Conservation (phyloP, 371 early-diverging fungal species). For the Mucor circinelloides region DNA sequence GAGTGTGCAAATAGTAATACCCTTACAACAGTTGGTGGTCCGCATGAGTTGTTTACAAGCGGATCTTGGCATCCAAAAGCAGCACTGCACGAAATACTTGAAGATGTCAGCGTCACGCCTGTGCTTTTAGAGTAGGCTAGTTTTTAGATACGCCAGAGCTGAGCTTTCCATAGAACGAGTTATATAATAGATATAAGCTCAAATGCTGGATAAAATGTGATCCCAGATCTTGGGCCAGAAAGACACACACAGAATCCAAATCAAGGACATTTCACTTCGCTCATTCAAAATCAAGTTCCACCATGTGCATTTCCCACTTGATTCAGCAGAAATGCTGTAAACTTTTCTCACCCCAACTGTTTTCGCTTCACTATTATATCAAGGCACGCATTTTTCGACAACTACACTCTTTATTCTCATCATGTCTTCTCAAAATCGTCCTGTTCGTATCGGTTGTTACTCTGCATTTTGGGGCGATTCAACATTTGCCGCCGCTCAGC, state of each 20-base stretch:
- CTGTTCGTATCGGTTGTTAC: constrained; percentile 71
- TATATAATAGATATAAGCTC: no score
- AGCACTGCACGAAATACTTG: no score
- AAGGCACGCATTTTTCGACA: neutral
- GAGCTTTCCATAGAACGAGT: no score
- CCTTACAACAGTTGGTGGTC: no score
- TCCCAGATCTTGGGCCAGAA: no score
- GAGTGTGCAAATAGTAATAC: no score
- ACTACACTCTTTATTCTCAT: neutral
- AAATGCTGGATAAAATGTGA: no score
- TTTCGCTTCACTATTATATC: neutral
- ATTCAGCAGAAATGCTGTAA: neutral
- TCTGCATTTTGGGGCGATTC: constrained; percentile 79
- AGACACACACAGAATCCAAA: neutral
- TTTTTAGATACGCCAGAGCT: no score
- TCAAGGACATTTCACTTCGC: neutral
- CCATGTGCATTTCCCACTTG: constrained; percentile 31
- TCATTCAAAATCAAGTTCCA: constrained; percentile 6
- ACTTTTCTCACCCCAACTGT: constrained; percentile 12
- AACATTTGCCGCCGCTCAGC: constrained; percentile 69
- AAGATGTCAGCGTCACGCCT: no score
- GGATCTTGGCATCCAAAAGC: no score
- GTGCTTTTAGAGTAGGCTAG: no score
- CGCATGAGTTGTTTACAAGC: no score
- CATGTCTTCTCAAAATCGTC: constrained; percentile 18